These are phyloP conservation scores for Basidiobolus meristosporus DNA, from an alignment of 371 early-diverging fungal genomes.

Conservation along the genomic window DNA sequence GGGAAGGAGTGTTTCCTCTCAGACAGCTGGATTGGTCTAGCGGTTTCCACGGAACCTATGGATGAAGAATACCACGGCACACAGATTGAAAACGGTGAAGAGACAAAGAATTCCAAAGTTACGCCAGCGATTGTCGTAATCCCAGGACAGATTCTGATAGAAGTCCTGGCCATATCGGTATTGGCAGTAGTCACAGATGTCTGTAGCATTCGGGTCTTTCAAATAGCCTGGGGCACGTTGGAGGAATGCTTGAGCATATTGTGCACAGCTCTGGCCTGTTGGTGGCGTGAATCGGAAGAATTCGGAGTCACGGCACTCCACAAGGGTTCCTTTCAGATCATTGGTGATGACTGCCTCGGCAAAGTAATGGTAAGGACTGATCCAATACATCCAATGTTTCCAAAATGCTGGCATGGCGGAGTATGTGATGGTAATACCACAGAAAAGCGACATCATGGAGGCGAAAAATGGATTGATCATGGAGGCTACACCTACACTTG, in stretches of 20 bases:
- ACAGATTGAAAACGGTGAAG: constrained; percentile 35
- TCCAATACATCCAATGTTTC: constrained; percentile 59
- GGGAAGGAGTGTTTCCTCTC: too few relatives aligned
- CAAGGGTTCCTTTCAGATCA: constrained; percentile 28
- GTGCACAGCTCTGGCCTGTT: constrained; percentile 31
- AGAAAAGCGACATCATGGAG: constrained; percentile 44
- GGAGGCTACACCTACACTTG: constrained; percentile 31
- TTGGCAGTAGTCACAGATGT: constrained; percentile 41
- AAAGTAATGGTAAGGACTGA: constrained; percentile 53
- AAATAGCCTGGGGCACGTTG: constrained; percentile 32
- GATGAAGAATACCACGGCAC: too few relatives aligned
- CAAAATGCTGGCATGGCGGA: constrained; percentile 49
- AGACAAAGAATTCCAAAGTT: constrained; percentile 45
- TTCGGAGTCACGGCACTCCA: constrained; percentile 26
- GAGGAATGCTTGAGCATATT: constrained; percentile 34
- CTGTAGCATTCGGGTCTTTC: constrained; percentile 18
- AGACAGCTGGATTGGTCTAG: too few relatives aligned
- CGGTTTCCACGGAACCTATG: too few relatives aligned
- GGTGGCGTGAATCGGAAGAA: constrained; percentile 27
- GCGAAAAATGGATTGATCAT: constrained; percentile 54
- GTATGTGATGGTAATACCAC: constrained; percentile 50
- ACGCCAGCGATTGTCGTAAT: constrained; percentile 43
- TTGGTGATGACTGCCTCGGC: constrained; percentile 31
- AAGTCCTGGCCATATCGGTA: constrained; percentile 35
- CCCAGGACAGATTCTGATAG: constrained; percentile 30